Base-by-base conservation (phyloP, 805 yeast genomes). In the Wickerhamomyces queroliae region DNA sequence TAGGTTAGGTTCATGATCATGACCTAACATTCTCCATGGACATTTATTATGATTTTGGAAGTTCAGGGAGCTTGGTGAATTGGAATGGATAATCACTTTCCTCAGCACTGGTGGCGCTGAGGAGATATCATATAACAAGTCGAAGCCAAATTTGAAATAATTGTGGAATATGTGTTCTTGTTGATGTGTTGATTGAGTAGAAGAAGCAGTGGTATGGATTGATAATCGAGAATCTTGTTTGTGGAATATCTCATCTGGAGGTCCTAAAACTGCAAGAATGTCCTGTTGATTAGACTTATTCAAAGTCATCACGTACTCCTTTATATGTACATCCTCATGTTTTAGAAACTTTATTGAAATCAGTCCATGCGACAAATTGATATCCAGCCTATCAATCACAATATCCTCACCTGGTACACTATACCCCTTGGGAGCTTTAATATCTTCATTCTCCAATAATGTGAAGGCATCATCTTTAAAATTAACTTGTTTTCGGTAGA, bases 1-100 rank as follows among this genome's bases (percentile, higher is more conserved):
- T 8, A 7, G 7, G 9, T 27, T 5, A n/a, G 16, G 11, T 9
- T 35, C 13, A 24, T 23, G 6, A 29, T 33, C 25, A 13, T 42
- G 44, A 3, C 52, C 48, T 8, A 31, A 37, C 28, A 69, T 55
- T 33, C 50, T 55, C 69, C 73, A 69, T 37, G 61, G 59, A 43
- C 79, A 67, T 42, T 65, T 64, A 46, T 70, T 70, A 67, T 80
- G 78, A 38, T 65, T 72, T 60, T 74, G 66, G 50, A 78, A 78
- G 36, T 70, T 72, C 21, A 72, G 56, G 4, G 75, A 66, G 46
- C 72, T 74, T 21, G 72, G 63, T 5, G 69, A 63, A 26, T 80
- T 81, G 44, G 67, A 67, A 50, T 78, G 83, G 9, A 76, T 28
- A 2, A 75, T 62, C 3, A 78, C 42, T 42, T 76, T 77, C 28